These are phyloP conservation scores for Chamaenerion angustifolium DNA, from an alignment of 345 rosid genomes.

Conservation along the genomic window DNA sequence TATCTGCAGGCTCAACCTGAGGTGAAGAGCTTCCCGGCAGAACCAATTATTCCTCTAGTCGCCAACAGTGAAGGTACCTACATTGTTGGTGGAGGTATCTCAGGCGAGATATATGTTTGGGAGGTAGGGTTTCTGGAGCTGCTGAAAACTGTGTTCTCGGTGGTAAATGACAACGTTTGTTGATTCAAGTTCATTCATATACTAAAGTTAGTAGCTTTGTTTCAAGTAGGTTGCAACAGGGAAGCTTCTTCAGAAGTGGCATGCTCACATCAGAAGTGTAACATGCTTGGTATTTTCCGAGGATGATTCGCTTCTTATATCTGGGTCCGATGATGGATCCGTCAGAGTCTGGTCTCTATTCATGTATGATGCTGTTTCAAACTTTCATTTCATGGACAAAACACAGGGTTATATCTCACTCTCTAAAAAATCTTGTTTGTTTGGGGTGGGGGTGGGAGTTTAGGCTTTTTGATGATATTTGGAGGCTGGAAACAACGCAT, in stretches of 20 bases:
- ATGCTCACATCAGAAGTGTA: constrained; percentile 55
- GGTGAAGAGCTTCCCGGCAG: constrained; percentile 64
- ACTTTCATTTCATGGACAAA: neutral
- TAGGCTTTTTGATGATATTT: constrained; percentile 64
- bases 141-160: neutral
- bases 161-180: too few species aligned
- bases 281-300: constrained; percentile 67
- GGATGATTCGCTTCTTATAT: constrained; percentile 60
- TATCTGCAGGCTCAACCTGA: constrained; percentile 57
- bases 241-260: constrained; percentile 70
- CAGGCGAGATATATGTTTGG: constrained; percentile 67
- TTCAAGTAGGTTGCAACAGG: constrained; percentile 55
- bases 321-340: constrained; percentile 74
- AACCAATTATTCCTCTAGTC: constrained; percentile 49
- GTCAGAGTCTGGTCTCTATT: constrained; percentile 77
- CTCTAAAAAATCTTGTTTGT: neutral
- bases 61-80: constrained; percentile 68
- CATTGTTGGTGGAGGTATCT: constrained; percentile 64
- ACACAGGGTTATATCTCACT: neutral
- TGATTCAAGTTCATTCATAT: neutral
- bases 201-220: constrained; percentile 1
- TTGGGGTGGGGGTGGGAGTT: neutral
- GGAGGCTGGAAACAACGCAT: constrained; percentile 36
- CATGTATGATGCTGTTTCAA: constrained; percentile 20
- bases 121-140: constrained; percentile 30